phyloP scores from a whole-genome alignment of 2,329 filamentous ascomycete genomes.

The Tolypocladium tundrense region DNA sequence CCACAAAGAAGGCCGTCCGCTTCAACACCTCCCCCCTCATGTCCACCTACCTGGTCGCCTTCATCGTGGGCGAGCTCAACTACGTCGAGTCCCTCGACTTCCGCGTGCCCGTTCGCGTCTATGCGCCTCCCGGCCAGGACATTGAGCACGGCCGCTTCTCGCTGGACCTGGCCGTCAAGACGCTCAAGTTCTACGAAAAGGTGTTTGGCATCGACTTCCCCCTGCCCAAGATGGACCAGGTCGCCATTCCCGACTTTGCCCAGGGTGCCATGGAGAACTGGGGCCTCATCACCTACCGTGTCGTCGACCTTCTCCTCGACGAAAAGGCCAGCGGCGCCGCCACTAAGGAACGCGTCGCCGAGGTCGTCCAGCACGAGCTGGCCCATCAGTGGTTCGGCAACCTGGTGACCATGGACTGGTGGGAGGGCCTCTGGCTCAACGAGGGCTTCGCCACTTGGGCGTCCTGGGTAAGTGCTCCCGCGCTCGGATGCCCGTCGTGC shows the following conservation, averaged over 20 bases:
- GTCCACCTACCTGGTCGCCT: constrained; percentile 93
- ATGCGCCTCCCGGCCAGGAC: constrained; percentile 79
- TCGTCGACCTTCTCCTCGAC: constrained; percentile 73
- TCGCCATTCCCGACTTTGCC: constrained; percentile 91
- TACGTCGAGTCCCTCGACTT: constrained; percentile 88
- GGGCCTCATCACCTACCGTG: constrained; percentile 90
- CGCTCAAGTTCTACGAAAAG: constrained; percentile 90
- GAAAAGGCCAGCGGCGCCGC: constrained; percentile 84
- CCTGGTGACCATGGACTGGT: constrained; percentile 96
- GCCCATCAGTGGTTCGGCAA: constrained; percentile 99
- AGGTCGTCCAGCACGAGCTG: constrained; percentile 93
- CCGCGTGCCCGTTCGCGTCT: constrained; percentile 87
- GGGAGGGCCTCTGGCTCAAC: constrained; percentile 95
- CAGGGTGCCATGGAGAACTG: constrained; percentile 98
- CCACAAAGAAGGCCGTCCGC: constrained; percentile 66
- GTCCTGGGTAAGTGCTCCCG: constrained; percentile 17
- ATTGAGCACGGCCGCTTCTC: constrained; percentile 90
- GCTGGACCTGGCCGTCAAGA: constrained; percentile 78
- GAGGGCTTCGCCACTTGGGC: constrained; percentile 65
- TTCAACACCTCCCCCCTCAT: constrained; percentile 90
- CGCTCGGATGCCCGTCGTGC: neutral
- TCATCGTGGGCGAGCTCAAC: constrained; percentile 89
- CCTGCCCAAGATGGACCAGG: constrained; percentile 43
- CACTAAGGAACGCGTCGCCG: constrained; percentile 85
- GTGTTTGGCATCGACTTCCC: constrained; percentile 59